A percentile compares a stretch with the other conserved stretches of the same genome.
These are phyloP conservation scores for Penicillium olsonii DNA, from an alignment of 2,329 filamentous ascomycete genomes.

Conservation along the genomic window DNA sequence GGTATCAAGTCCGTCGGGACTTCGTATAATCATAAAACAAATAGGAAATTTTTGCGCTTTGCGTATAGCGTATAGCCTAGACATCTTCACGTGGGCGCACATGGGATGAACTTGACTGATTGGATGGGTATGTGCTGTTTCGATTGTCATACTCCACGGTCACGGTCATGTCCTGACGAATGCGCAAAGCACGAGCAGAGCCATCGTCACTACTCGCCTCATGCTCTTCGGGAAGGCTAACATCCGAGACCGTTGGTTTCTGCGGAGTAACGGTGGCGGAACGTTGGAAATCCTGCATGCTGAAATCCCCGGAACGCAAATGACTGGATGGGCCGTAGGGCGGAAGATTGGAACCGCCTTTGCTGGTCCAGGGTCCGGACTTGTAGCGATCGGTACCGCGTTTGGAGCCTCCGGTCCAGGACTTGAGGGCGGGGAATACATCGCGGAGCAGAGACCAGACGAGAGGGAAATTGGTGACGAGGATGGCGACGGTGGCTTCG, in stretches of 20 bases:
- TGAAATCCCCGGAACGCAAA: constrained; percentile 30
- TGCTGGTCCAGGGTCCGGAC: constrained; percentile 34
- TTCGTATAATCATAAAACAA: constrained; percentile 14
- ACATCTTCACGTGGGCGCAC: constrained; percentile 16
- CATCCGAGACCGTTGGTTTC: constrained; percentile 30
- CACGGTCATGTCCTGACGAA: constrained; percentile 43
- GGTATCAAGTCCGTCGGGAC: constrained; percentile 19
- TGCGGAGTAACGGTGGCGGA: constrained; percentile 28
- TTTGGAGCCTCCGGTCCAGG: constrained; percentile 42
- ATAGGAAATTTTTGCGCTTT: not conserved
- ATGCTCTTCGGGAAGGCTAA: constrained; percentile 32
- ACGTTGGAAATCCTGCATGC: constrained; percentile 33
- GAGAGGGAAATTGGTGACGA: constrained; percentile 55
- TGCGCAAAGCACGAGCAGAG: constrained; percentile 39
- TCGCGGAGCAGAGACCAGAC: constrained; percentile 55
- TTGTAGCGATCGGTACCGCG: constrained; percentile 36
- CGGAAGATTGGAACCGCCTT: constrained; percentile 27
- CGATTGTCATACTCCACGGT: constrained; percentile 26
- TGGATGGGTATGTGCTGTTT: constrained; percentile 10
- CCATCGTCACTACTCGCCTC: constrained; percentile 37
- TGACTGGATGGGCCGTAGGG: constrained; percentile 33
- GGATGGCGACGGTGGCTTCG: constrained; percentile 46
- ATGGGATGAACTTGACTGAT: constrained; percentile 13
- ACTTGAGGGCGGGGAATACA: constrained; percentile 47
- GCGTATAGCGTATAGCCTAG: constrained; percentile 2